Percentiles rank a stretch among this genome's conserved stretches.
Conservation (phyloP, 1,139 yeast genomes). For the Blastobotrys ciferrii region DNA sequence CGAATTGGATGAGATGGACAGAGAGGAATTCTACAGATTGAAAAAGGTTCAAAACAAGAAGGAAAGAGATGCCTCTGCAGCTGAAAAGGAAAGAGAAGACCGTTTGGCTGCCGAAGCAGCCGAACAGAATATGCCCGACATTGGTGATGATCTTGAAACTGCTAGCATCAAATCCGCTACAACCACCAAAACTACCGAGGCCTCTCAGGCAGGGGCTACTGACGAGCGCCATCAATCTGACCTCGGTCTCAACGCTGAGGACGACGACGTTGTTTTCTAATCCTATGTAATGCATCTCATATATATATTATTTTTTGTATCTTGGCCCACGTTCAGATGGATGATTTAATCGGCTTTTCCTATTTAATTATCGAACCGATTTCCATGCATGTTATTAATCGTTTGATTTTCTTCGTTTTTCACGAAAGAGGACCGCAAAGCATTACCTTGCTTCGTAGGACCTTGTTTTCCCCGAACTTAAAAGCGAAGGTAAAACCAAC, state of each 20-base stretch:
- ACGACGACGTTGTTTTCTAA: constrained; percentile 31
- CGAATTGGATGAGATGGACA: constrained; percentile 93
- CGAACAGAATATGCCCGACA: constrained; percentile 18
- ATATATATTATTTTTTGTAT: constrained; percentile 2
- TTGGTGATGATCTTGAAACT: constrained; percentile 19
- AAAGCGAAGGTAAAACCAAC: too few species aligned
- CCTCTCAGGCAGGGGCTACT: not conserved
- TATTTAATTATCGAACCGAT: too few species aligned
- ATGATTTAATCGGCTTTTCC: too few species aligned
- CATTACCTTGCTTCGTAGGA: too few species aligned
- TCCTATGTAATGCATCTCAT: constrained; percentile 5
- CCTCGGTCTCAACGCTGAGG: constrained; percentile 21
- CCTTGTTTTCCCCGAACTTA: too few species aligned
- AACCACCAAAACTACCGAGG: constrained; percentile 23
- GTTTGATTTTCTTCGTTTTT: too few species aligned
- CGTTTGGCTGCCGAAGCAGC: constrained; percentile 22
- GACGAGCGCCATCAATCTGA: constrained; percentile 9
- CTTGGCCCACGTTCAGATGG: too few species aligned
- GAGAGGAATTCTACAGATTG: constrained; percentile 95
- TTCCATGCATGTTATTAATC: too few species aligned
- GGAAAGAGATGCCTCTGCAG: constrained; percentile 68
- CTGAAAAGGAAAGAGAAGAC: constrained; percentile 62
- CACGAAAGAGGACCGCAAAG: too few species aligned
- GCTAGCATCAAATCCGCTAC: constrained; percentile 17
- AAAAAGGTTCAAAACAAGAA: constrained; percentile 97